Evolutionary conservation across 202 grass and related monocot species (phyloP).

Genomic region (Cymbopogon flexuosus): DNA sequence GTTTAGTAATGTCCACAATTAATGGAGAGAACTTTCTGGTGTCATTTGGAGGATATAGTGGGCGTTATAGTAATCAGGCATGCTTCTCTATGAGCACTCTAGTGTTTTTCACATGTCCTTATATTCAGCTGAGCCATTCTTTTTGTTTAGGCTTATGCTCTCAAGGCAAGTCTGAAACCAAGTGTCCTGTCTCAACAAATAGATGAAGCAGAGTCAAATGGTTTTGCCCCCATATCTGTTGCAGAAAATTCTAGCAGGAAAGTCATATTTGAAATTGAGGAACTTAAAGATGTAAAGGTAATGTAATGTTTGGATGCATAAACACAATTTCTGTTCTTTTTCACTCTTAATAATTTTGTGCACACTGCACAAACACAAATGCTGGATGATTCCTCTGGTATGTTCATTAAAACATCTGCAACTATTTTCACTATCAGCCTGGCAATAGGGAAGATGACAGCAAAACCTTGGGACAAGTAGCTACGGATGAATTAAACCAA

Average conservation of each 20-base stretch:
- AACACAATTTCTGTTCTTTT: background rate
- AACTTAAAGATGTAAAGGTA: conserved; percentile 55
- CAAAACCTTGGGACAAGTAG: conserved; percentile 32
- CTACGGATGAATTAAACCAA: conserved; percentile 38
- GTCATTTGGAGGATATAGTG: conserved; percentile 87
- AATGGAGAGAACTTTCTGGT: conserved; percentile 61
- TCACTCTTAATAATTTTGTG: background rate
- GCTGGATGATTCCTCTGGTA: background rate
- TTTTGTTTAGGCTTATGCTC: conserved; percentile 51
- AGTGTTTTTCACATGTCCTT: conserved; percentile 10
- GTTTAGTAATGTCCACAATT: conserved; percentile 47
- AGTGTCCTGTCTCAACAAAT: conserved; percentile 23
- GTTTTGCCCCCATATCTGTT: conserved; percentile 13
- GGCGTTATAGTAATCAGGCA: conserved; percentile 66
- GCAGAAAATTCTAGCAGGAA: conserved; percentile 46
- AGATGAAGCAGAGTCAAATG: conserved; percentile 28
- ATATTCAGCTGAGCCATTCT: conserved; percentile 22
- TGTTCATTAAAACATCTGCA: conserved; percentile 1
- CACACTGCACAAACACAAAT: background rate
- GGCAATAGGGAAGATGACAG: conserved; percentile 33
- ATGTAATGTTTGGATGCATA: conserved; percentile 18
- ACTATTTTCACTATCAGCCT: conserved; percentile 26
- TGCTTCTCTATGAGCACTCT: background rate
- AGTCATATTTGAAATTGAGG: conserved; percentile 59
- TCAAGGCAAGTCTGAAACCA: conserved; percentile 51